phyloP scores from a whole-genome alignment of 2,329 filamentous ascomycete genomes.

The Drechslerella coelobrocha region DNA sequence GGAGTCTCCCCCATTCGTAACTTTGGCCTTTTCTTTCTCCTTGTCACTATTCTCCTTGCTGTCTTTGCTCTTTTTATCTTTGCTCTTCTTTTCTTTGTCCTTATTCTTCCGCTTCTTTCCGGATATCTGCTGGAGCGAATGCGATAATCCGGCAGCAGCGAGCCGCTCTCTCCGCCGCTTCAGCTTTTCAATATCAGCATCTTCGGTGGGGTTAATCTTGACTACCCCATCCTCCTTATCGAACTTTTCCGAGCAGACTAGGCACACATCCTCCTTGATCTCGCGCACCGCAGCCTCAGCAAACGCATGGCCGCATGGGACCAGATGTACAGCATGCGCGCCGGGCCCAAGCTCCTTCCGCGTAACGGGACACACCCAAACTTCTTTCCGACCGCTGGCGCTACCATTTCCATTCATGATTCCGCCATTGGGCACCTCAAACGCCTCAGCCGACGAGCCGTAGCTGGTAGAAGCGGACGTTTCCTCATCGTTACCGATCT shows the following conservation, averaged over 20 bases:
- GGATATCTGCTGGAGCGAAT: slow-evolving; percentile 82
- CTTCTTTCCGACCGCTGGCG: slow-evolving; percentile 62
- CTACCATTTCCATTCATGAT: slow-evolving; percentile 58
- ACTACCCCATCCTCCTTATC: slow-evolving; percentile 74
- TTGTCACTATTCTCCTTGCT: slow-evolving; percentile 56
- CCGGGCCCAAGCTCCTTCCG: slow-evolving; percentile 81
- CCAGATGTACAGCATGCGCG: slow-evolving; percentile 82
- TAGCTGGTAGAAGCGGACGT: slow-evolving; percentile 55
- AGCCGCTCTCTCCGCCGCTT: slow-evolving; percentile 72
- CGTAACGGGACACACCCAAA: slow-evolving; percentile 85
- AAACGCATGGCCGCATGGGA: slow-evolving; percentile 95
- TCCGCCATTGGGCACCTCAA: slow-evolving; percentile 51
- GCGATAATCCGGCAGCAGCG: slow-evolving; percentile 74
- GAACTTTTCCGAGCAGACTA: slow-evolving; percentile 79
- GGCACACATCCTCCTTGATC: slow-evolving; percentile 68
- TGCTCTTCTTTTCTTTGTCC: slow-evolving; percentile 55
- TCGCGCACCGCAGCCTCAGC: slow-evolving; percentile 84
- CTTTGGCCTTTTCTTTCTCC: slow-evolving; percentile 52
- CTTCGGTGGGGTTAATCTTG: slow-evolving; percentile 75
- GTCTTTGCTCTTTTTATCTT: slow-evolving; percentile 55
- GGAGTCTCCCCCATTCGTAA: slow-evolving; percentile 52
- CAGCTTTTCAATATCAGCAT: slow-evolving; percentile 73
- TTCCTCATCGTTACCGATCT: slow-evolving; percentile 57
- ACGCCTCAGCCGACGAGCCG: slow-evolving; percentile 53
- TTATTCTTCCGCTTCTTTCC: slow-evolving; percentile 73